phyloP scores from a whole-genome alignment of 177 flowering plant species.

The Vitis hybrid region DNA sequence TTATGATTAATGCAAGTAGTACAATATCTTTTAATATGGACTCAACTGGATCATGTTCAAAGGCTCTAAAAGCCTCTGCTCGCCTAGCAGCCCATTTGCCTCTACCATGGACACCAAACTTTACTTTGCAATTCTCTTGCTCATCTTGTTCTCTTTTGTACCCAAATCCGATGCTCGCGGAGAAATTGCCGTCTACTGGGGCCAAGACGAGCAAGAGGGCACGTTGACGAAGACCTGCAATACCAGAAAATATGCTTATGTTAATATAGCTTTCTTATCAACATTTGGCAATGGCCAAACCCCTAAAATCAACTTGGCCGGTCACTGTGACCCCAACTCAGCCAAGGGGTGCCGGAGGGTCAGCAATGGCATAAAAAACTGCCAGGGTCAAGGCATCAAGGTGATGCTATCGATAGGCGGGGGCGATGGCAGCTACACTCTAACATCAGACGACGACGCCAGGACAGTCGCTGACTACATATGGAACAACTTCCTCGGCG shows the following conservation, averaged over 20 bases:
- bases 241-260: background rate
- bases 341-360: background rate
- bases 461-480: background rate
- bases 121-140: no score
- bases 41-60: no score
- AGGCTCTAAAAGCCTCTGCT: no score
- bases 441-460: constrained; percentile 5
- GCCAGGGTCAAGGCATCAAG: constrained; percentile 9
- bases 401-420: constrained; percentile 16
- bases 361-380: background rate
- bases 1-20: no score
- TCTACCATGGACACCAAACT: no score
- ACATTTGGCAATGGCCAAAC: constrained; percentile 7
- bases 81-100: no score
- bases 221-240: background rate
- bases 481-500: constrained; percentile 8
- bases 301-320: constrained; percentile 10
- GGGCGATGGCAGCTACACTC: background rate
- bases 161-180: background rate
- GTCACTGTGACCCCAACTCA: constrained; percentile 1
- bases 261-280: constrained; percentile 8
- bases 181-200: constrained; percentile 4
- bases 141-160: no score
- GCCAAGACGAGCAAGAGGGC: constrained; percentile 3
- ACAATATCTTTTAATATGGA: no score